A percentile compares a stretch with the other conserved stretches of the same genome.
These are phyloP conservation scores for Solanum chmielewskii DNA, from an alignment of 257 asterid genomes.

Conservation along the genomic window DNA sequence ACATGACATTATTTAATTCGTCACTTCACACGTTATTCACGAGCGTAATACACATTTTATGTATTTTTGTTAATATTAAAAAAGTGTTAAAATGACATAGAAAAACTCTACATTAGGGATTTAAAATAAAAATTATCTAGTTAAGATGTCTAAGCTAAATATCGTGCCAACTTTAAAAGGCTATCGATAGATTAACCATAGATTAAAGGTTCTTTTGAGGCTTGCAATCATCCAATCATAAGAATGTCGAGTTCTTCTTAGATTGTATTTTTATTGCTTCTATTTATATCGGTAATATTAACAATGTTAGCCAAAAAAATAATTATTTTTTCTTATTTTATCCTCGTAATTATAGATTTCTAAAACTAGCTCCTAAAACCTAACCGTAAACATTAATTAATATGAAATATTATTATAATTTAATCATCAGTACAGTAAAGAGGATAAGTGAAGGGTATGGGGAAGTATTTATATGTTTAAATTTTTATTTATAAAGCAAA, in stretches of 20 bases:
- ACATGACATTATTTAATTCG: too few relatives aligned
- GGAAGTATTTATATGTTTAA: neutral
- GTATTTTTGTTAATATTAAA: too few relatives aligned
- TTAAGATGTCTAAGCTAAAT: too few relatives aligned
- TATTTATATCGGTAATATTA: neutral
- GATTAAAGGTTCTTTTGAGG: neutral
- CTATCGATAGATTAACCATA: too few relatives aligned
- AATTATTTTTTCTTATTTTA: too few relatives aligned
- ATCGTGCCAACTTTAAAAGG: too few relatives aligned
- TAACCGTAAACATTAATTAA: neutral
- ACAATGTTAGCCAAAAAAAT: neutral
- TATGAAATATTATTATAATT: too few relatives aligned
- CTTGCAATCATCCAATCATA: neutral
- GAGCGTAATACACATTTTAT: too few relatives aligned
- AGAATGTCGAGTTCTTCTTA: neutral
- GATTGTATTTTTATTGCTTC: neutral
- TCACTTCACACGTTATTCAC: too few relatives aligned
- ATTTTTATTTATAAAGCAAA: neutral
- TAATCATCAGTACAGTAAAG: neutral
- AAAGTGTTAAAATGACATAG: too few relatives aligned
- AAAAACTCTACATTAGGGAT: accelerated
- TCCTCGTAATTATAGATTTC: neutral
- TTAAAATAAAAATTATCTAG: too few relatives aligned
- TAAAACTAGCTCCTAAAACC: neutral
- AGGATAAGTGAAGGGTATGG: neutral